phyloP scores from a whole-genome alignment of 2,329 filamentous ascomycete genomes.

The Hymenoscyphus salicellus region DNA sequence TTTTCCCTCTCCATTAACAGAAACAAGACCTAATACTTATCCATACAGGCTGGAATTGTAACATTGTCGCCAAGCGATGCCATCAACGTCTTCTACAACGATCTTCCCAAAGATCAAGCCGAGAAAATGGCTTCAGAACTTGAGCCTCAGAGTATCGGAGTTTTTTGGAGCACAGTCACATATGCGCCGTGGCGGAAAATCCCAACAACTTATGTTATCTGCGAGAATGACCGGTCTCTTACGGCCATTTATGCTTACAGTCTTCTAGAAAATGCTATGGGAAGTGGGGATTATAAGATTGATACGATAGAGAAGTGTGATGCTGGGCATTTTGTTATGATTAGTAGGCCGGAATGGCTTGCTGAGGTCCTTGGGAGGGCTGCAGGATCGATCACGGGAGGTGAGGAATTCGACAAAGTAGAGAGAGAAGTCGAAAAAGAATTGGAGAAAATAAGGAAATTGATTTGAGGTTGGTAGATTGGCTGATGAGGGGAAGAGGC shows the following conservation, averaged over 20 bases:
- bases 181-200: conserved; percentile 12
- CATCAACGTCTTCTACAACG: conserved; percentile 42
- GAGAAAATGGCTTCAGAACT: conserved; percentile 39
- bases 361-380: not conserved
- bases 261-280: not conserved
- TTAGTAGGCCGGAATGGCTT: conserved; percentile 4
- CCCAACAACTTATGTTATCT: conserved; percentile 2
- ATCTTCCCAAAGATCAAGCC: conserved; percentile 38
- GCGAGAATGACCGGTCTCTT: conserved; percentile 2
- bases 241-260: conserved; percentile 5
- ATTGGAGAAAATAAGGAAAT: no score
- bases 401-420: no score
- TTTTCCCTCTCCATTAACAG: no score
- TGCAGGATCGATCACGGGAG: not conserved
- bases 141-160: conserved; percentile 37
- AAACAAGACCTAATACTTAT: no score
- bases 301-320: conserved; percentile 3
- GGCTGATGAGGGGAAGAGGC: no score
- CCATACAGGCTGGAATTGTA: conserved; percentile 1
- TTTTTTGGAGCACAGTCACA: conserved; percentile 7
- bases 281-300: conserved; percentile 4
- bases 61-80: conserved; percentile 16
- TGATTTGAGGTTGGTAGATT: no score
- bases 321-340: conserved; percentile 7
- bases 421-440: no score